Conservation (phyloP, 2,329 filamentous ascomycete species). For the Cytospora paraplurivora region DNA sequence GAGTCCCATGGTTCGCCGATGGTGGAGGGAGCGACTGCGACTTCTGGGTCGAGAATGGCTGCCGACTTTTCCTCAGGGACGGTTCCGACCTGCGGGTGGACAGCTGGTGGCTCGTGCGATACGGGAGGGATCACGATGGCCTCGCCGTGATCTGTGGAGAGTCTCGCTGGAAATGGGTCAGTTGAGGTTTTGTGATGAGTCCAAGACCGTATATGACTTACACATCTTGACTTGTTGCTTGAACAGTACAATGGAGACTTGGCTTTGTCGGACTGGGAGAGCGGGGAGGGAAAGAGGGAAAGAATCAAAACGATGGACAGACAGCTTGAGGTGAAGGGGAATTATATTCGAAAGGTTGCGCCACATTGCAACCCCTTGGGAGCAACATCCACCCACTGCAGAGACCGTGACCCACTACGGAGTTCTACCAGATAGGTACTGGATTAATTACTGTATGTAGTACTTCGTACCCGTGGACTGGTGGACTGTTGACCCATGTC, state of each 20-base stretch:
- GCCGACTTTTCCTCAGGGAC: slow-evolving; percentile 5
- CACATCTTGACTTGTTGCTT: slow-evolving; percentile 22
- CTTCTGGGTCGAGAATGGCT: background rate
- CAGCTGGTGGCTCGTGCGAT: slow-evolving; percentile 17
- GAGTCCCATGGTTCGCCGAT: slow-evolving; percentile 30
- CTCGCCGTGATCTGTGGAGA: slow-evolving; percentile 10
- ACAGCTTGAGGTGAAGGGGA: no score
- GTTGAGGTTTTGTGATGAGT: background rate
- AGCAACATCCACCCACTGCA: no score
- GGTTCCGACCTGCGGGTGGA: slow-evolving; percentile 22
- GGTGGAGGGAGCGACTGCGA: background rate
- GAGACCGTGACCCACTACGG: no score
- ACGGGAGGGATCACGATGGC: slow-evolving; percentile 17
- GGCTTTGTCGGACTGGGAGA: background rate
- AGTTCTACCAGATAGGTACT: no score
- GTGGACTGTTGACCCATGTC: no score
- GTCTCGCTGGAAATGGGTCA: slow-evolving; percentile 4
- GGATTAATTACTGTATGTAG: no score
- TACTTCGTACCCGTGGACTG: no score
- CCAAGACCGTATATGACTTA: background rate
- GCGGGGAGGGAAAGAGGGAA: background rate
- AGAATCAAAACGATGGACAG: background rate
- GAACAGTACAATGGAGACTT: background rate
- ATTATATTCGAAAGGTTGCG: no score
- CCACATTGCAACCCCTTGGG: no score